phyloP scores from a whole-genome alignment of 2,329 filamentous ascomycete species.

The Didymosphaeria variabile region DNA sequence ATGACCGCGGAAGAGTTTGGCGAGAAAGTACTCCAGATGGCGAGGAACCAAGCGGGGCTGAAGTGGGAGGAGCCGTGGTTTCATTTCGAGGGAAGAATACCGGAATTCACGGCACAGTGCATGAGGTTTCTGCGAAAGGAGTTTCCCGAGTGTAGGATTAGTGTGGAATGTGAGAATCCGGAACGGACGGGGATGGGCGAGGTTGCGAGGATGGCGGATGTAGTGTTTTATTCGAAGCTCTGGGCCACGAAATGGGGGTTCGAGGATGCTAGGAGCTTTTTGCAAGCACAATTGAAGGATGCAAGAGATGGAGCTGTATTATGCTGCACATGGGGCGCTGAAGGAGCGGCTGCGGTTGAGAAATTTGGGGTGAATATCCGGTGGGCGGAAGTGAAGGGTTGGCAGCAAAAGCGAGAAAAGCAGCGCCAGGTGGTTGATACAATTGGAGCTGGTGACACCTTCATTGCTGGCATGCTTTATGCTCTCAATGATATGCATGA shows the following conservation, averaged over 20 bases:
- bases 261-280: too few species aligned
- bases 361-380: constrained; percentile 7
- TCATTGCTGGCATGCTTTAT: constrained; percentile 76
- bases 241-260: constrained; percentile 59
- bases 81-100: constrained; percentile 79
- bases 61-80: constrained; percentile 60
- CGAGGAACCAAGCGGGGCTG: neutral
- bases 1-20: constrained; percentile 72
- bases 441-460: constrained; percentile 79
- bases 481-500: constrained; percentile 61
- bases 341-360: constrained; percentile 60
- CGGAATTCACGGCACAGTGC: constrained; percentile 67
- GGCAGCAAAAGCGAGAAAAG: too few species aligned
- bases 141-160: constrained; percentile 62
- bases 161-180: constrained; percentile 78
- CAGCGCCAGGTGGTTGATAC: constrained; percentile 57
- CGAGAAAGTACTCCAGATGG: constrained; percentile 37
- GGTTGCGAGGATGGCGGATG: constrained; percentile 70
- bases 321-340: constrained; percentile 68
- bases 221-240: constrained; percentile 76
- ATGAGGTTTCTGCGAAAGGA: constrained; percentile 63
- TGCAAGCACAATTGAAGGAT: neutral
- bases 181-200: constrained; percentile 66
- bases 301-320: constrained; percentile 53
- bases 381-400: too few species aligned